Percentiles rank a stretch among this genome's conserved stretches.
Evolutionary conservation across 768 basidiomycete species (phyloP).

Genomic region (Xerocomellus chrysenteron): DNA sequence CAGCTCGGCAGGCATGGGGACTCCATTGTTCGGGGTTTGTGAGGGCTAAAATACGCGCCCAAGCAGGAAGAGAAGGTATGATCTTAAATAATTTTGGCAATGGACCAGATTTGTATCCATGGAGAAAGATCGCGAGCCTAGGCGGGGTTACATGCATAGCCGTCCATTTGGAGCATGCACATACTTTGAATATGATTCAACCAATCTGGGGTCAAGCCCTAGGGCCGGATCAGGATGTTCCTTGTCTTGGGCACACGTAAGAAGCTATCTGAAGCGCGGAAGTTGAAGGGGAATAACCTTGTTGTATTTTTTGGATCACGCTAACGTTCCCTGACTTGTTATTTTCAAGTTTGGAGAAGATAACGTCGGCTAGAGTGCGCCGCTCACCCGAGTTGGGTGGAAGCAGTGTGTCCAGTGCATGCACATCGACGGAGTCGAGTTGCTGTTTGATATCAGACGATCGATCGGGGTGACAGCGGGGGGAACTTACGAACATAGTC

Average conservation of each 20-base stretch:
- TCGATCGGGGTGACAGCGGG: conserved; percentile 1
- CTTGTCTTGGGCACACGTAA: conserved; percentile 35
- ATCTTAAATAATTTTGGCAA: conserved; percentile 98
- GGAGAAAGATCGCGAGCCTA: conserved; percentile 84
- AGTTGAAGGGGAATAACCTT: conserved; percentile 39
- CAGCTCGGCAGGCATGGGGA: conserved; percentile 90
- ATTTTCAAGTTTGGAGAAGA: conserved; percentile 87
- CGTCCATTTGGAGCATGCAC: conserved; percentile 28
- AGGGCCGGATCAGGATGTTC: conserved; percentile 75
- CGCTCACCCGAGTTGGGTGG: conserved; percentile 75
- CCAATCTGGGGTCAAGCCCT: conserved; percentile 88
- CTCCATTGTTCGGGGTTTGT: conserved; percentile 94
- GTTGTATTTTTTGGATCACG: conserved; percentile 58
- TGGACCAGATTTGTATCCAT: conserved; percentile 88
- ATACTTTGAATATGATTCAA: conserved; percentile 91
- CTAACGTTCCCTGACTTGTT: conserved; percentile 53
- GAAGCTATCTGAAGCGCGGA: neutral
- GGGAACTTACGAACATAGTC: conserved; percentile 54
- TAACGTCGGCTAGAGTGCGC: conserved; percentile 92
- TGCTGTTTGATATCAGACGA: conserved; percentile 45
- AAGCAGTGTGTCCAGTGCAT: conserved; percentile 77
- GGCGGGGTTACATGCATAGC: conserved; percentile 4
- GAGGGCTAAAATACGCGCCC: conserved; percentile 93
- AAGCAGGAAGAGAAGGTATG: conserved; percentile 90
- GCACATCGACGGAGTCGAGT: conserved; percentile 88